phyloP scores from a whole-genome alignment of 257 asterid genomes.

The Cinchona pubescens region DNA sequence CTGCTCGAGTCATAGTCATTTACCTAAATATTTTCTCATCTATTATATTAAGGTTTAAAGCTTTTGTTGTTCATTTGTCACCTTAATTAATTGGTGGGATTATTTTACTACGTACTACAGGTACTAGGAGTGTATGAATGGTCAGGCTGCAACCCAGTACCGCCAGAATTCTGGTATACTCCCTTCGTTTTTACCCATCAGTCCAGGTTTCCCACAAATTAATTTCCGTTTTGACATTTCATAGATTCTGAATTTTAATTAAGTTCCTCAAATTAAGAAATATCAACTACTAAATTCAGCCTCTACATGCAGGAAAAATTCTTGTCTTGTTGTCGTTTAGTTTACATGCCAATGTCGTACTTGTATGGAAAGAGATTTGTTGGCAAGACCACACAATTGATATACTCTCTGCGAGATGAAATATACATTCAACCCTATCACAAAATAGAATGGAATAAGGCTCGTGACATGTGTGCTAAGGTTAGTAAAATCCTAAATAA shows the following conservation, averaged over 20 bases:
- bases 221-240: too few relatives aligned
- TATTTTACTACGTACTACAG: too few relatives aligned
- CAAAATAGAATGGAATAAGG: slow-evolving; percentile 37
- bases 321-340: slow-evolving; percentile 44
- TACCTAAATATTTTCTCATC: too few relatives aligned
- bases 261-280: not conserved
- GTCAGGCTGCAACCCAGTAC: slow-evolving; percentile 50
- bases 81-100: too few relatives aligned
- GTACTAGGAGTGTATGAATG: slow-evolving; percentile 48
- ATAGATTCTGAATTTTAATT: not conserved
- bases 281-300: too few relatives aligned
- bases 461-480: slow-evolving; percentile 44
- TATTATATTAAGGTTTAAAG: not conserved
- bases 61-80: not conserved
- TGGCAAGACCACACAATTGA: slow-evolving; percentile 30
- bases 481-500: slow-evolving; percentile 8
- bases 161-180: slow-evolving; percentile 52
- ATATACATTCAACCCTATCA: slow-evolving; percentile 35
- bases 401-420: slow-evolving; percentile 30
- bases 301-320: slow-evolving; percentile 37
- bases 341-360: slow-evolving; percentile 58
- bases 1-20: too few relatives aligned
- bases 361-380: slow-evolving; percentile 57
- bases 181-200: slow-evolving; percentile 32
- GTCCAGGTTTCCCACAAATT: slow-evolving; percentile 40